Evolutionary conservation across 1,139 yeast genomes (phyloP), one percentile per base, ranked within the genome.

Genomic region (Yamadazyma membranifaciens): DNA sequence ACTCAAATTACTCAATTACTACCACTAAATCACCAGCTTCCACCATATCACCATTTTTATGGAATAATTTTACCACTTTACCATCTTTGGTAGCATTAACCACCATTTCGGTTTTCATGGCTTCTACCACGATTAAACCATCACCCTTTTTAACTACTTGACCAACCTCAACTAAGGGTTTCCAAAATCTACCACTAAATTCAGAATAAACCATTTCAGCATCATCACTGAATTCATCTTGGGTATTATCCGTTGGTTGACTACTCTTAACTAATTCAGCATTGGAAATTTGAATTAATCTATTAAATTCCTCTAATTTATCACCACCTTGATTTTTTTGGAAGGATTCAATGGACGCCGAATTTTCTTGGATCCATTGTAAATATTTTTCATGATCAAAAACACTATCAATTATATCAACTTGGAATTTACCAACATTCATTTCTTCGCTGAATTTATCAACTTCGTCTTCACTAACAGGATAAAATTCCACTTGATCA

Each of bases 71-170:
- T 39, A 80, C 65, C 14, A 92, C 92, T 57, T 78, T 87, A 52
- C 98, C 98, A 9, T 67, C 71, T 39, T 63, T 73, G 3, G 95
- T 76, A 13, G 97, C 81, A 44, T 67, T 71, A 33, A 91, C 95
- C 38, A 81, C 78, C 96, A 92, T 89, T 63, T 92, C 98, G 1
- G 98, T 92, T 72, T 92, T 92, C 98, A 92, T 92, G 40, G 98
- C 98, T 63, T 92, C 98, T 44, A 92, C 87, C 40, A 92, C 88
- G 47, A 92, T 78, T 48, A 92, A 71, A 4, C 89, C 89, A 54
- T 87, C 92, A 28, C 91, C 95, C 43, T 69, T 75, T 40, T 69
- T 68, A 26, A 92, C 95, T 15, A 51, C 64, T 51, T 86, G 94
- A n/a, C 96, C 97, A 34, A 78, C 91, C 41, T 73, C 67, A 27